A percentile compares a stretch with the other conserved stretches of the same genome.
Conservation (phyloP, 495 filamentous ascomycete genomes). For the Pyronema omphalodes region DNA sequence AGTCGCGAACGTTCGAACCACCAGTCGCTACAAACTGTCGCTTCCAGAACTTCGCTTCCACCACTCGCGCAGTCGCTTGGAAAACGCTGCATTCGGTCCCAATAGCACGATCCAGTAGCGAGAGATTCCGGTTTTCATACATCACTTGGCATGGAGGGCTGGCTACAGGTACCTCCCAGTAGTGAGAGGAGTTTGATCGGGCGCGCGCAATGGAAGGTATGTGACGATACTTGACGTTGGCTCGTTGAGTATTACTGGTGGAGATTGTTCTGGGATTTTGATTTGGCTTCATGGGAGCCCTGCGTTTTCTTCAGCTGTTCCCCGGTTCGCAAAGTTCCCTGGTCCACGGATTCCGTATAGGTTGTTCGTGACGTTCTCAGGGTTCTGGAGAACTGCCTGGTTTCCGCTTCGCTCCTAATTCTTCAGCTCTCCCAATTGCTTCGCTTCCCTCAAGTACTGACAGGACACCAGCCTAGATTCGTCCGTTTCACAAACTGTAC, state of each 20-base stretch:
- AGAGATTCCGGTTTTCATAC: too few relatives aligned
- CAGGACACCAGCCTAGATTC: conserved; percentile 12
- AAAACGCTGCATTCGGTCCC: too few relatives aligned
- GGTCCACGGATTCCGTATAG: too few relatives aligned
- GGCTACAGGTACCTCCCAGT: conserved; percentile 20
- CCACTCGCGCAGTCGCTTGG: too few relatives aligned
- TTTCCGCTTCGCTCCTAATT: background rate
- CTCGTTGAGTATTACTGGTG: background rate
- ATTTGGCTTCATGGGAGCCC: too few relatives aligned
- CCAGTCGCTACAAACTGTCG: too few relatives aligned
- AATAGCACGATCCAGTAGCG: too few relatives aligned
- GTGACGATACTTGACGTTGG: background rate
- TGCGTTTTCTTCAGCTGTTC: too few relatives aligned
- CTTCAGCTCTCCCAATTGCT: background rate
- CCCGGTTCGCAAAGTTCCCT: background rate
- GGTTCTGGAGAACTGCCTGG: too few relatives aligned
- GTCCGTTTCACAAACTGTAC: conserved; percentile 14
- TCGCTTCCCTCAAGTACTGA: background rate
- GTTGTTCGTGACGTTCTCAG: too few relatives aligned
- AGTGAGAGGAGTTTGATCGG: conserved; percentile 21
- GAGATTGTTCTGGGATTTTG: background rate
- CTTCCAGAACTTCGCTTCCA: too few relatives aligned
- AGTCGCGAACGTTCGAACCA: too few relatives aligned
- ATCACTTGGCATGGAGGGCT: conserved; percentile 17
- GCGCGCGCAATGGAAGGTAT: conserved; percentile 23